Conservation (phyloP, 768 basidiomycete genomes). For the Pleurotus tuber-regium region DNA sequence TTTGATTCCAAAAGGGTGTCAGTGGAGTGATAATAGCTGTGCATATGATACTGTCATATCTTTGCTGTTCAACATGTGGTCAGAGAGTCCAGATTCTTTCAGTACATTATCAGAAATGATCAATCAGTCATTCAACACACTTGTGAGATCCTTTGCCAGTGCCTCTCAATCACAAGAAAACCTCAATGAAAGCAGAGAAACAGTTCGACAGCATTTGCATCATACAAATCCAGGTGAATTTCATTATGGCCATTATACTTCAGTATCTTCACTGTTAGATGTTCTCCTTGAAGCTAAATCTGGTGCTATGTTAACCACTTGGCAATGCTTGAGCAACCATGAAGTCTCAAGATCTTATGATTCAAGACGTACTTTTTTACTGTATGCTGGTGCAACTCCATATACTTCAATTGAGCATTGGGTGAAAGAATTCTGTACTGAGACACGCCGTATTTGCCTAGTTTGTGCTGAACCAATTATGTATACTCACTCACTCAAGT, state of each 20-base stretch:
- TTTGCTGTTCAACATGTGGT: background rate
- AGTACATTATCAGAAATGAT: background rate
- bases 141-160: background rate
- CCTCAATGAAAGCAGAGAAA: background rate
- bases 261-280: background rate
- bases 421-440: background rate
- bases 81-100: background rate
- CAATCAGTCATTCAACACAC: background rate
- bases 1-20: background rate
- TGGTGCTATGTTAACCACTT: background rate
- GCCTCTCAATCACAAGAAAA: background rate
- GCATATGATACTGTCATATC: background rate
- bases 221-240: background rate
- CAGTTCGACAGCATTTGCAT: background rate
- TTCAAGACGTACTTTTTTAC: background rate
- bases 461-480: background rate
- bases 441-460: background rate
- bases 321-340: background rate
- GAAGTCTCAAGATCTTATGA: background rate
- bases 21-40: background rate
- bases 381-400: background rate
- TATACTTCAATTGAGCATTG: background rate
- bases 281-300: background rate
- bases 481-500: background rate
- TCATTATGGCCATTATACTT: background rate